Base-by-base conservation (phyloP, 768 basidiomycete genomes). In the Boletellus ananiceps region DNA sequence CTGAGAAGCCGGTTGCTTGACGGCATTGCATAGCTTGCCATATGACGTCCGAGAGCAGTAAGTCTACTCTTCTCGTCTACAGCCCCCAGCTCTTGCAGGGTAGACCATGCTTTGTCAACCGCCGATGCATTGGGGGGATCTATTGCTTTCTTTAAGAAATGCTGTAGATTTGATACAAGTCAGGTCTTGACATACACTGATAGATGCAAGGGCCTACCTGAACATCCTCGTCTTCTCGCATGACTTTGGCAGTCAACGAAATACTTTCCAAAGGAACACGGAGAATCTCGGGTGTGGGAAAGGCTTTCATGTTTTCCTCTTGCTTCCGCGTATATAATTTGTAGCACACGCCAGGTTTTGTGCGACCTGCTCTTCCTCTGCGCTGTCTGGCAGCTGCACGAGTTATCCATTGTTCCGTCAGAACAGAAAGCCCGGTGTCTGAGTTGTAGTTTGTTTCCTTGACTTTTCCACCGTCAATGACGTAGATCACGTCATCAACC, bases 361-460 rank as follows among this genome's bases (percentile, higher is more conserved):
- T 93, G 47, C 94, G 81, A 19, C 94, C 94, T 2, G 94, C 93
- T 60, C 94, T 81, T 51, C 94, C 94, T 52, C 93, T 73, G 47
- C 94, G 74, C 61, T 97, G 94, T 51, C 80, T 74, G 2, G 85
- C 88, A 3, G 88, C 86, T 0, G 93, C 93, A 50, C 76, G 79
- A 7, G 81, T 83, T 46, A 86, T 75, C 82, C 88, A 91, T 33
- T 76, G 77, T 61, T 96, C 93, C 6, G 78, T 79, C n/a, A 97
- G 69, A 43, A 76, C 72, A 25, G 90, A 86, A 56, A 96, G 71
- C 21, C 86, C 81, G 2, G 75, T 80, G 35, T 84, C 84, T 0
- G 84, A 68, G 58, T 90, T 86, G 56, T 75, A 76, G 55, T 80
- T 81, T 3, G 77, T 86, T 69, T 94, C 91, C 65, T 93, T 94